Evolutionary conservation across 1,284 basidiomycete species (phyloP).

Genomic region (Fistulinella cinereoalba): DNA sequence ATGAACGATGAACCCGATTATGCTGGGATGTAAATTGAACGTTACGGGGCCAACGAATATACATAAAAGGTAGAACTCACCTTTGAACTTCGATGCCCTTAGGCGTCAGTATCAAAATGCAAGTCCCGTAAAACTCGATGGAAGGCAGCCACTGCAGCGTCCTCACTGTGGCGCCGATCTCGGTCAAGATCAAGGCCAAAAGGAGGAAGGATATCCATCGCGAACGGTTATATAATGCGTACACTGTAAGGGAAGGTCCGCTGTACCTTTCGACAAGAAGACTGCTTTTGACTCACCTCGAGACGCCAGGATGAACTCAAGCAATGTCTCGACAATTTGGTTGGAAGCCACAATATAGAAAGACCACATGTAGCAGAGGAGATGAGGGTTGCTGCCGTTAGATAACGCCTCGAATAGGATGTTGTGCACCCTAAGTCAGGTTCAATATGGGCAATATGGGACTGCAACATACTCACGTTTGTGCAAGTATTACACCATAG

Average conservation of each 20-base stretch:
- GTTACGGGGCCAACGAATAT: not conserved
- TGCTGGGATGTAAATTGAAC: conserved; percentile 3
- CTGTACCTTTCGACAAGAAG: not conserved
- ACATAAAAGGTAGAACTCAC: conserved; percentile 5
- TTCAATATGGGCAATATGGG: not conserved
- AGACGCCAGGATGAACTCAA: conserved; percentile 19
- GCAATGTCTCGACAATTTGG: conserved; percentile 11
- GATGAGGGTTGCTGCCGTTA: conserved; percentile 11
- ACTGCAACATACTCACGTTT: conserved; percentile 12
- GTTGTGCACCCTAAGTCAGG: conserved; percentile 15
- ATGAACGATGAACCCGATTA: conserved; percentile 15
- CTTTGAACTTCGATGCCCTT: conserved; percentile 1
- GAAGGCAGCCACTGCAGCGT: conserved; percentile 2
- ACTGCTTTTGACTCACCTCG: conserved; percentile 13
- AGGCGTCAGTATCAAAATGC: conserved; percentile 9
- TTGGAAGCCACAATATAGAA: conserved; percentile 2
- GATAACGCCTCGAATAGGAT: conserved; percentile 4
- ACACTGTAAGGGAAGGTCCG: conserved; percentile 6
- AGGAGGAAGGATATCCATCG: conserved; percentile 12
- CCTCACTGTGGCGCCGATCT: conserved; percentile 5
- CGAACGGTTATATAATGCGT: conserved; percentile 22
- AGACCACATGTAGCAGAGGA: conserved; percentile 15
- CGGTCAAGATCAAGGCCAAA: conserved; percentile 10
- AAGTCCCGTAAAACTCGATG: not conserved
- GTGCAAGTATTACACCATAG: conserved; percentile 13